Evolutionary conservation across 2,329 filamentous ascomycete genomes (phyloP).

Genomic region (Aschersonia sp.): DNA sequence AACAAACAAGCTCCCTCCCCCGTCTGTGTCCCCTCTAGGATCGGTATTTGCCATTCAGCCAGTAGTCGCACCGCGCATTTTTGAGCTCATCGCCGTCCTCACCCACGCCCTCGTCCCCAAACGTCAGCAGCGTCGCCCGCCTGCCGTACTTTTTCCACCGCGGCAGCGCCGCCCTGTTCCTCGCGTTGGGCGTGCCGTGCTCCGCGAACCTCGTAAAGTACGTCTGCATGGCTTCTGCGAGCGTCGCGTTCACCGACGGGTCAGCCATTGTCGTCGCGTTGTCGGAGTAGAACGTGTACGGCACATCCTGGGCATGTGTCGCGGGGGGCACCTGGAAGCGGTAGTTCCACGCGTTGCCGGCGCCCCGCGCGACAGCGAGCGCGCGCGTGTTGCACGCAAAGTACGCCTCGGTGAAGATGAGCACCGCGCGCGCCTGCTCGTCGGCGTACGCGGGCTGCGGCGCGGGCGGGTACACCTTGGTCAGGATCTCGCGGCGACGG

Average conservation of each 20-base stretch:
- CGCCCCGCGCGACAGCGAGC: slow-evolving; percentile 27
- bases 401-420: slow-evolving; percentile 23
- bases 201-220: slow-evolving; percentile 17
- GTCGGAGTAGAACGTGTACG: slow-evolving; percentile 33
- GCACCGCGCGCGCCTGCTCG: slow-evolving; percentile 16
- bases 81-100: slow-evolving; percentile 3
- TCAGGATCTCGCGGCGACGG: slow-evolving; percentile 15
- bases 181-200: slow-evolving; percentile 12
- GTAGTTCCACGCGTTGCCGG: slow-evolving; percentile 29
- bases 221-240: slow-evolving; percentile 11
- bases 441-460: slow-evolving; percentile 2
- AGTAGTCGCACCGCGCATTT: slow-evolving; percentile 14
- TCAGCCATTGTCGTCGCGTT: slow-evolving; percentile 11
- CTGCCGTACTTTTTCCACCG: slow-evolving; percentile 4
- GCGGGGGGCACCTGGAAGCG: slow-evolving; percentile 33
- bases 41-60: slow-evolving; percentile 5
- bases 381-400: slow-evolving; percentile 37
- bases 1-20: no score
- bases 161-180: neutral
- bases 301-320: slow-evolving; percentile 33
- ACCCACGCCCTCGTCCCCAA: slow-evolving; percentile 4
- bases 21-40: neutral
- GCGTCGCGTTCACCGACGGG: slow-evolving; percentile 8
- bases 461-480: slow-evolving; percentile 10
- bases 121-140: slow-evolving; percentile 1